phyloP scores from a whole-genome alignment of 257 asterid genomes.

The Rehmannia glutinosa region DNA sequence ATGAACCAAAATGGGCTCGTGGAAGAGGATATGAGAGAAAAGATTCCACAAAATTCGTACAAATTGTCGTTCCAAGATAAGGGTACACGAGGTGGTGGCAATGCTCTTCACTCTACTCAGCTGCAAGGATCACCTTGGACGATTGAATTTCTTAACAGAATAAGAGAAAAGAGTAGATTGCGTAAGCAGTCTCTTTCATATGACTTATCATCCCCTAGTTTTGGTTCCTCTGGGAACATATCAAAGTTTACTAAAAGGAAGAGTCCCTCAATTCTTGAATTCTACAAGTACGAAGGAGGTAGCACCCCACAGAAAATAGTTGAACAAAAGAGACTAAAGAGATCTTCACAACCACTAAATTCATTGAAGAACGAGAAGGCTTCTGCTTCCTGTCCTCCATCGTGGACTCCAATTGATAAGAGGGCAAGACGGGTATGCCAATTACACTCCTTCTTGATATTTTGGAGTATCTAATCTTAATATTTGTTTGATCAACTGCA shows the following conservation, averaged over 20 bases:
- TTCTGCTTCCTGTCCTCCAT: conserved; percentile 37
- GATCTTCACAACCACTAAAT: conserved; percentile 35
- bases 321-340: conserved; percentile 51
- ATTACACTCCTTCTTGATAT: conserved; percentile 16
- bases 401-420: conserved; percentile 84
- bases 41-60: conserved; percentile 26
- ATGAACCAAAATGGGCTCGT: conserved; percentile 26
- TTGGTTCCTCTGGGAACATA: conserved; percentile 36
- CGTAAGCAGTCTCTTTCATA: conserved; percentile 52
- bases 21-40: conserved; percentile 31
- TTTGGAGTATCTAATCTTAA: conserved; percentile 16
- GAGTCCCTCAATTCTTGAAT: conserved; percentile 84
- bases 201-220: conserved; percentile 46
- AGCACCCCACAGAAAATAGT: conserved; percentile 39
- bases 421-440: conserved; percentile 69
- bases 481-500: conserved; percentile 41
- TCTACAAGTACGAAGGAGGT: conserved; percentile 66
- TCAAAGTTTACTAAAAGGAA: conserved; percentile 54
- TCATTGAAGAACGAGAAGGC: conserved; percentile 44
- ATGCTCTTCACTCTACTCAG: conserved; percentile 61
- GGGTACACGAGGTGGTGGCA: conserved; percentile 29
- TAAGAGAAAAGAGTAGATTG: conserved; percentile 80
- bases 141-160: conserved; percentile 78
- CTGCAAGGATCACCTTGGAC: conserved; percentile 86
- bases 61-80: conserved; percentile 32